phyloP scores from a whole-genome alignment of 2,329 filamentous ascomycete species.

The Helminthosporium solani region DNA sequence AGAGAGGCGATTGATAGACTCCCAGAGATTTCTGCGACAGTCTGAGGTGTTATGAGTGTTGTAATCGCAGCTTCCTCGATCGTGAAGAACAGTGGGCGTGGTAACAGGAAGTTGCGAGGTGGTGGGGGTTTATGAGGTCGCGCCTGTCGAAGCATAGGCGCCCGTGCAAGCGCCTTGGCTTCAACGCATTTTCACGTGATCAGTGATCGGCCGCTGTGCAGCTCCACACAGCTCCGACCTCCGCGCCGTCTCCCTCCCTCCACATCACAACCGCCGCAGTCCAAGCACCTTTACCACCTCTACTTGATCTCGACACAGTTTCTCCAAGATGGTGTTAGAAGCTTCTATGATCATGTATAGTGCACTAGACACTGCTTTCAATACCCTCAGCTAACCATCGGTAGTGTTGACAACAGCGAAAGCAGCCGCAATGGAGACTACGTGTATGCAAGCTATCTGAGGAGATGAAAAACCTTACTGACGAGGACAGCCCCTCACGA shows the following conservation, averaged over 20 bases:
- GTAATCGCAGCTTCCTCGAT: conserved; percentile 17
- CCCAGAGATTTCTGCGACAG: neutral
- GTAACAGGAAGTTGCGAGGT: conserved; percentile 13
- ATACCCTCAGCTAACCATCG: conserved; percentile 21
- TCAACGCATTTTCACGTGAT: conserved; percentile 3
- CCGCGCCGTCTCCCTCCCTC: conserved; percentile 6
- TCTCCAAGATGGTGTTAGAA: conserved; percentile 88
- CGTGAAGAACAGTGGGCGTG: conserved; percentile 15
- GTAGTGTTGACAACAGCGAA: conserved; percentile 94
- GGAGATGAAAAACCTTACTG: conserved; percentile 7
- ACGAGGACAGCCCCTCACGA: conserved; percentile 72
- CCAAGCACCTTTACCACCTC: neutral
- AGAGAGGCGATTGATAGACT: neutral
- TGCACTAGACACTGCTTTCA: neutral
- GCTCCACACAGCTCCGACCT: conserved; percentile 8
- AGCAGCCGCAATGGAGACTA: conserved; percentile 96
- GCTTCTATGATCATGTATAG: conserved; percentile 90
- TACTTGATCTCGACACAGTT: conserved; percentile 5
- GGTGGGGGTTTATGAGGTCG: conserved; percentile 1
- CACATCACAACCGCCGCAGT: conserved; percentile 12
- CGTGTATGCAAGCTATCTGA: conserved; percentile 48
- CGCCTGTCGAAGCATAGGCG: conserved; percentile 6
- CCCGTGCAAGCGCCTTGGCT: conserved; percentile 1
- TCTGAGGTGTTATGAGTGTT: conserved; percentile 6
- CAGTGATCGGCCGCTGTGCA: neutral